Base-by-base conservation (phyloP, 2,329 filamentous ascomycete genomes). In the Colletotrichum lini region DNA sequence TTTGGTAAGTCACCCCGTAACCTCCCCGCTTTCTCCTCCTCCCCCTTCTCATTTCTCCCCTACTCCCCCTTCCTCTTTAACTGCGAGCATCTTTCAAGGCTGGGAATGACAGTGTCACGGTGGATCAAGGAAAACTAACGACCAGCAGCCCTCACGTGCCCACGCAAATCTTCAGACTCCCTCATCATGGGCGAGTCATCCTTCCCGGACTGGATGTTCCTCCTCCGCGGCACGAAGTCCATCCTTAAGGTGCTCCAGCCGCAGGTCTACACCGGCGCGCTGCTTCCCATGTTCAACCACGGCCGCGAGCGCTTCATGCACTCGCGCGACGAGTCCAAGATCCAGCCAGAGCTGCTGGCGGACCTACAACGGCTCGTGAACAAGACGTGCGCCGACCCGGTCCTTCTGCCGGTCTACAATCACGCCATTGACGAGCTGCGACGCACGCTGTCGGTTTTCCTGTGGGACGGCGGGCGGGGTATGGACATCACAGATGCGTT, bases 401-500 rank as follows among this genome's bases (percentile, higher is more conserved):
- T 57, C 2, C 74, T 75, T 18, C 60, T 77, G 10, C 61, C 67
- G 1, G 65, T 74, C 15, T 76, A 76, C 69, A 73, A 74, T 57
- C 57, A 49, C 42, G 67, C 64, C 65, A 75, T 76, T 59, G 70
- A 72, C 49, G 69, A 75, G 58, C 73, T 76, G 58, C 74, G 75
- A 30, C 70, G 70, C 52, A 66, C 71, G 40, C 70, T 75, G 45
- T 67, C 60, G 62, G 40, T 72, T 42, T 67, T 75, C n/a, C 38
- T 73, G 23, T 65, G 62, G 70, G 68, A 72, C 44, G 70, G 69
- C 26, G 69, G 69, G n/a, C 35, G 71, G 15, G 71, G 69, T 10
- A 75, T 79, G 15, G 83, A 85, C 59, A 75, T 80, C 26, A 76
- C 78, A 2, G 83, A 84, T 65, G 76, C 82, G 2, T 83, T 84